Evolutionary conservation across 2,329 filamentous ascomycete genomes (phyloP), one percentile per base, ranked within the genome.

Genomic region (Cladosporium sp.): DNA sequence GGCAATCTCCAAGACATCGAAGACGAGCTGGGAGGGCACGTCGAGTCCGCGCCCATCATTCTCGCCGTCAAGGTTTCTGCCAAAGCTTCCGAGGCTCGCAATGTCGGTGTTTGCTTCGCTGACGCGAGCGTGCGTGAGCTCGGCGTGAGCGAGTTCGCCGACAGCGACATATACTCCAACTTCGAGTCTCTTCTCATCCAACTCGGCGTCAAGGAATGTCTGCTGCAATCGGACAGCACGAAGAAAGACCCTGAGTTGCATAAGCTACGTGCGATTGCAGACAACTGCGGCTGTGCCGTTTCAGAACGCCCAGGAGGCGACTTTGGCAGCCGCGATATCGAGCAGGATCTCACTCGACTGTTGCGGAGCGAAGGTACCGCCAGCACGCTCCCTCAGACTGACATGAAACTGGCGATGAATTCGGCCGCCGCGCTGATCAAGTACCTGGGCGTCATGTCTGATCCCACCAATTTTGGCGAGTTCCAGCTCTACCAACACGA

Each of bases 401-500:
- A 99, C 53, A 74, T 96, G 48, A 97, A 96, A 71, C 77, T 97
- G 40, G 93, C 93, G 3, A 97, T 99, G 91, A 90, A 91, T 12
- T 89, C 93, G 24, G 91, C 93, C 0, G 86, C 93, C 5, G 89
- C 92, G 7, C 73, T 99, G 60, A 96, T 99, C 74, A 95, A 92
- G 67, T 99, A 99, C 61, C 80, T 99, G 3, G 86, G 87, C 30
- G 85, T 95, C 30, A 80, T 99, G 70, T 88, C 93, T 24, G 93
- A 99, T 66, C 76, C 88, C 1, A 89, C 88, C 50, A 99, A 99
- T 70, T 97, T 96, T 68, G 93, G 95, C 3, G 92, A 99, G 65
- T 99, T 95, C 65, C 89, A 92, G 68, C 80, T 99, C 13, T 99
- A 97, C 65, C 93, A 99, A 70, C 93, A 99, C 69, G 93, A 99